Percentiles rank a stretch among this genome's conserved stretches.
Evolutionary conservation across 495 filamentous ascomycete genomes (phyloP).

Genomic region (Hypoxylon rickii): DNA sequence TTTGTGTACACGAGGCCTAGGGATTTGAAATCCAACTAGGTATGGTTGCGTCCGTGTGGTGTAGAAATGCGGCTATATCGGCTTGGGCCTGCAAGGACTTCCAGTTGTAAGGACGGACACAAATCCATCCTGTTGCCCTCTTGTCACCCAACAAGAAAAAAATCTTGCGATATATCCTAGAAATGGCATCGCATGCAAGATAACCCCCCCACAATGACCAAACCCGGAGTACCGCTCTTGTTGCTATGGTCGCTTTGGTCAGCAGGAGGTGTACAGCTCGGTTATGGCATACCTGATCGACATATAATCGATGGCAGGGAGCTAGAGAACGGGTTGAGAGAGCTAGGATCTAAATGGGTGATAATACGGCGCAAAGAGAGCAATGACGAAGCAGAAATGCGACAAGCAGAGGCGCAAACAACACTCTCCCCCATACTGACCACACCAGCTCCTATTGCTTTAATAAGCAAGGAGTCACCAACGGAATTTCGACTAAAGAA

Average conservation of each 20-base stretch:
- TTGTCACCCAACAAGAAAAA: background rate
- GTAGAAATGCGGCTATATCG: no score
- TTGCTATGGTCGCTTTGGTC: constrained; percentile 28
- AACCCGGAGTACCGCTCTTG: constrained; percentile 9
- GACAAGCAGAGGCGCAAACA: background rate
- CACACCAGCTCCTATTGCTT: background rate
- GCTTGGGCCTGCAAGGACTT: no score
- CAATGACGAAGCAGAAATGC: background rate
- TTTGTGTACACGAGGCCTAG: no score
- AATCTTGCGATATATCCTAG: background rate
- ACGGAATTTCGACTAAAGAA: background rate
- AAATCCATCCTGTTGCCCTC: background rate
- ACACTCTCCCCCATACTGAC: background rate
- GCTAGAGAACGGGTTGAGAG: background rate
- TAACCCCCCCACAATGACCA: constrained; percentile 19
- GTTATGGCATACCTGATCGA: background rate
- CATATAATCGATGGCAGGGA: background rate
- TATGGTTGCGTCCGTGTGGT: no score
- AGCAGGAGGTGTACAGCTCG: background rate
- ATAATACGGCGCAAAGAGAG: background rate
- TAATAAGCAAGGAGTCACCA: background rate
- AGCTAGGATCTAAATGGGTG: background rate
- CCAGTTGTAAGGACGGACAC: no score
- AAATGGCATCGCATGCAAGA: constrained; percentile 21
- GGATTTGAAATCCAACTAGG: no score